Evolutionary conservation across 441 rosid species (phyloP).

Genomic region (Pelargonium cotyledonis): DNA sequence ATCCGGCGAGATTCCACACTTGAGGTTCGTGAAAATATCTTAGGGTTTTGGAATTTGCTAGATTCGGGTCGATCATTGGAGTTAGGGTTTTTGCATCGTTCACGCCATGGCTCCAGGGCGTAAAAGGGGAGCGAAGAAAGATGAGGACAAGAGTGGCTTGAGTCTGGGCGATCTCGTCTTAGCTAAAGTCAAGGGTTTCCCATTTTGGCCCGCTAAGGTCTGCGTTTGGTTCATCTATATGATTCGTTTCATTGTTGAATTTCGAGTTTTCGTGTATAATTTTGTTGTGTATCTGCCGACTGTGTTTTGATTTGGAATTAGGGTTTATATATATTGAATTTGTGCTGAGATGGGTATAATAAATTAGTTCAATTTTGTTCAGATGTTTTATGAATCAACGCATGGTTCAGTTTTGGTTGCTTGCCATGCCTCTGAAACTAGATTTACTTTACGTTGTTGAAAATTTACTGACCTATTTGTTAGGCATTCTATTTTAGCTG

Average conservation of each 20-base stretch:
- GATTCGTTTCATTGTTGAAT: not conserved
- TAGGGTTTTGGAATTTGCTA: not conserved
- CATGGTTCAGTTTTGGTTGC: not conserved
- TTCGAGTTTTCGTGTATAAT: not conserved
- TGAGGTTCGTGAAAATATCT: constrained; percentile 5
- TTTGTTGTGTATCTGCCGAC: not conserved
- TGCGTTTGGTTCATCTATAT: not conserved
- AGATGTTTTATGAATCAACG: not conserved
- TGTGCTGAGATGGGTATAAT: not conserved
- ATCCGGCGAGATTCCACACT: constrained; percentile 25
- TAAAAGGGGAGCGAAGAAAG: constrained; percentile 77
- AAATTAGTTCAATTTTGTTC: not conserved
- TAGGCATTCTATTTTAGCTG: not conserved
- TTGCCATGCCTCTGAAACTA: not conserved
- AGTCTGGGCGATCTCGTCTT: constrained; percentile 95
- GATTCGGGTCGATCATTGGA: not conserved
- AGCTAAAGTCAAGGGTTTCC: constrained; percentile 98
- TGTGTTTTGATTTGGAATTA: not conserved
- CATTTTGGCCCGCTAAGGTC: constrained; percentile 99
- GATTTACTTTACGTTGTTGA: not conserved
- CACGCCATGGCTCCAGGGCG: constrained; percentile 92
- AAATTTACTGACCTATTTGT: not conserved
- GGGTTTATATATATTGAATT: constrained; percentile 2
- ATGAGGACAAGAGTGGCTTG: constrained; percentile 58
- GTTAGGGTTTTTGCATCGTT: constrained; percentile 14